These are phyloP conservation scores for Coleophoma eucalyptorum DNA, from an alignment of 2,329 filamentous ascomycete genomes.

Conservation along the genomic window DNA sequence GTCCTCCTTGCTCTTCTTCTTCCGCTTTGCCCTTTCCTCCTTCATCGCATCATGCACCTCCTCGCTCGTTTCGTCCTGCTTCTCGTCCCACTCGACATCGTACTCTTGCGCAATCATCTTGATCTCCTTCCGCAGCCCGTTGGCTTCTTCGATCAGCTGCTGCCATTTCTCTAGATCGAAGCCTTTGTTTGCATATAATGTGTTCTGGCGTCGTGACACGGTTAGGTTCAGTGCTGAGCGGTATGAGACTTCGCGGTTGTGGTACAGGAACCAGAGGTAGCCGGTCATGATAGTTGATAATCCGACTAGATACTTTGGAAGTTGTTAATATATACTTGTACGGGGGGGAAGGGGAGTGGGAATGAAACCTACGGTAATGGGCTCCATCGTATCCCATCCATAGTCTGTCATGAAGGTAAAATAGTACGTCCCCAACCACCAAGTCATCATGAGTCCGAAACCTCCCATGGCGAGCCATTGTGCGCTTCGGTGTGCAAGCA, in stretches of 20 bases:
- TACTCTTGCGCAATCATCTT: constrained; percentile 80
- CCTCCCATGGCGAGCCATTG: constrained; percentile 78
- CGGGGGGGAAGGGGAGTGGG: neutral
- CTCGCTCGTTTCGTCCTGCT: constrained; percentile 66
- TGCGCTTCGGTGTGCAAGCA: constrained; percentile 70
- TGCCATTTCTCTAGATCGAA: constrained; percentile 80
- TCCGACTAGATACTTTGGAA: constrained; percentile 67
- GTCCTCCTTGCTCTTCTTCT: constrained; percentile 31
- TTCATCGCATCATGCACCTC: constrained; percentile 56
- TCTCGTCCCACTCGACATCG: constrained; percentile 86
- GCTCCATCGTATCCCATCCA: constrained; percentile 90
- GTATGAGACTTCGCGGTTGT: constrained; percentile 86
- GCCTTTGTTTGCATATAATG: constrained; percentile 70
- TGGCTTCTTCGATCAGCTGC: constrained; percentile 72
- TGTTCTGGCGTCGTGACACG: constrained; percentile 71
- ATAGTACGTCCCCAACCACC: constrained; percentile 67
- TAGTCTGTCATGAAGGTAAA: constrained; percentile 68
- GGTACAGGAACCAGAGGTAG: constrained; percentile 91
- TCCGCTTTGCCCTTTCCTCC: constrained; percentile 38
- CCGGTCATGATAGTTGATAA: constrained; percentile 82
- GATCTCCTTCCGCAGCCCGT: constrained; percentile 73
- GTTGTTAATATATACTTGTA: neutral
- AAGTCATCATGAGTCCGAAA: constrained; percentile 67
- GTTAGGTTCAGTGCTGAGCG: constrained; percentile 84
- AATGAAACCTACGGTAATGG: constrained; percentile 56